phyloP scores from a whole-genome alignment of 305 asterid genomes.

The Salvia sclarea region DNA sequence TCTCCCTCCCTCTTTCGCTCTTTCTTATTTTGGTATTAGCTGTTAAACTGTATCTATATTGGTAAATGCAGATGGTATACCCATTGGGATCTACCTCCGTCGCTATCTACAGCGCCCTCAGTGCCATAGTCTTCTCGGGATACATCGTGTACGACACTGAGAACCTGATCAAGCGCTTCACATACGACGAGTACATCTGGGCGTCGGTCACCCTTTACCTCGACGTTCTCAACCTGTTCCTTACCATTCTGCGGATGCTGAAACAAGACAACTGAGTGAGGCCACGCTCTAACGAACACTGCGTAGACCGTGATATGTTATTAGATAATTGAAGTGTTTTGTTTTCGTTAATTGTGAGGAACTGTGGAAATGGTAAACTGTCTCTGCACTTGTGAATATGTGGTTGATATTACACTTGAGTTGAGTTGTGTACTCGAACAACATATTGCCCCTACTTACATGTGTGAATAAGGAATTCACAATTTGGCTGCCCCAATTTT shows the following conservation, averaged over 20 bases:
- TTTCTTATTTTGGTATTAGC: background rate
- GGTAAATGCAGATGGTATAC: constrained; percentile 66
- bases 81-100: constrained; percentile 73
- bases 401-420: constrained; percentile 31
- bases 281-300: background rate
- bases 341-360: constrained; percentile 24
- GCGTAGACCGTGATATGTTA: constrained; percentile 24
- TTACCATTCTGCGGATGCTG: constrained; percentile 83
- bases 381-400: constrained; percentile 38
- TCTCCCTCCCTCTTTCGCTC: background rate
- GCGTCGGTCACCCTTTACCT: constrained; percentile 92
- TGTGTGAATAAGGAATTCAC: constrained; percentile 29
- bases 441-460: constrained; percentile 21
- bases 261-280: constrained; percentile 80
- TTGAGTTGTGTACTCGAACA: constrained; percentile 25
- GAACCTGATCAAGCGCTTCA: constrained; percentile 89
- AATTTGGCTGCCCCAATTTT: background rate
- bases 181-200: constrained; percentile 92
- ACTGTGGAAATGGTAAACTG: constrained; percentile 21
- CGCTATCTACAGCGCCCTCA: constrained; percentile 64
- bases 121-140: constrained; percentile 90
- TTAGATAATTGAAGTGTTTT: constrained; percentile 21
- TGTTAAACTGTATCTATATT: constrained; percentile 28
- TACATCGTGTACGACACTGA: constrained; percentile 86
- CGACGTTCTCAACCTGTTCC: constrained; percentile 89